phyloP scores from a whole-genome alignment of 140 eudicot species.

The Flaveria floridana region DNA sequence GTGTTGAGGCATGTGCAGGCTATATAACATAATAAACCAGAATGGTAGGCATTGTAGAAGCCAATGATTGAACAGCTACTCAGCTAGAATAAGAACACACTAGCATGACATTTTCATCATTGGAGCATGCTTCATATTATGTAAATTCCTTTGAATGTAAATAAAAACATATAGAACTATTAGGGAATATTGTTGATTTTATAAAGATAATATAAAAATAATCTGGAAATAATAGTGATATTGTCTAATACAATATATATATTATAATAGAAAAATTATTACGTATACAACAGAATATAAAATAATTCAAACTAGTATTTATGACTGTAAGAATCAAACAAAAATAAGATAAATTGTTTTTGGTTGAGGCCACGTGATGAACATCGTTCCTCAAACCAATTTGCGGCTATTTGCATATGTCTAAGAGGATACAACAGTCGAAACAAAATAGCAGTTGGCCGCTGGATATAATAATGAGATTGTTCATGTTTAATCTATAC shows the following conservation, averaged over 20 bases:
- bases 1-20: not conserved
- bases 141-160: constrained; percentile 13
- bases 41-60: constrained; percentile 7
- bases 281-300: not conserved
- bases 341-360: not conserved
- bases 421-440: too few relatives aligned
- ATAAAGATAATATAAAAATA: not conserved
- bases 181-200: not conserved
- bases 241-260: not conserved
- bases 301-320: not conserved
- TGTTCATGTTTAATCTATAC: too few relatives aligned
- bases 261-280: not conserved
- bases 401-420: not conserved
- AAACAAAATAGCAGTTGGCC: too few relatives aligned
- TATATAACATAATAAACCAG: not conserved
- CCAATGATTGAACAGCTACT: constrained; percentile 11
- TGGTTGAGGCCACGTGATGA: not conserved
- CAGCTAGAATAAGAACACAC: constrained; percentile 1
- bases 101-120: constrained; percentile 2
- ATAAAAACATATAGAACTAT: constrained; percentile 2
- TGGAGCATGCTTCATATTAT: constrained; percentile 11
- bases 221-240: not conserved
- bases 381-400: not conserved
- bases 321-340: not conserved
- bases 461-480: too few relatives aligned